Conservation (phyloP, 129 eudicot species). For the Apium graveolens region DNA sequence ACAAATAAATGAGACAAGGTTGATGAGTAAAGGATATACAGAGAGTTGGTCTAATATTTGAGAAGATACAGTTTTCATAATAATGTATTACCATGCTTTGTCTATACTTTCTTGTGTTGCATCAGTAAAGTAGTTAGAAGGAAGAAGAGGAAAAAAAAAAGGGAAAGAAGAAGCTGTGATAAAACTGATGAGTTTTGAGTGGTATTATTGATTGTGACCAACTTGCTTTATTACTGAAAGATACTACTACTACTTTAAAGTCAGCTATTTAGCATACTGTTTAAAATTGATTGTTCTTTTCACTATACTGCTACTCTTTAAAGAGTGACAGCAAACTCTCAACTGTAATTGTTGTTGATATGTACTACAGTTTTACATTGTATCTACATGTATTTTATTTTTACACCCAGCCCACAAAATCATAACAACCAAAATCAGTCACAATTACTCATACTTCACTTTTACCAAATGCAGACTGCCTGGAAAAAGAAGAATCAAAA, state of each 20-base stretch:
- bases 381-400: too few species aligned
- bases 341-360: background rate
- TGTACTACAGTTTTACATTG: too few species aligned
- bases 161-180: background rate
- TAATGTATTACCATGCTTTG: background rate
- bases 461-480: slow-evolving; percentile 4
- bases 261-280: background rate
- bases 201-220: background rate
- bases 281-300: slow-evolving; percentile 1
- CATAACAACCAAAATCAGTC: background rate
- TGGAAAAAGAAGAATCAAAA: background rate
- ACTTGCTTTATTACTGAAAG: background rate
- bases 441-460: slow-evolving; percentile 1
- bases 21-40: background rate
- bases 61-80: slow-evolving; percentile 3
- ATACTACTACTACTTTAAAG: background rate
- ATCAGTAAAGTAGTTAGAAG: background rate
- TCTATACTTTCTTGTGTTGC: background rate
- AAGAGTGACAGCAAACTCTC: background rate
- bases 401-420: background rate
- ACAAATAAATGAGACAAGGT: background rate
- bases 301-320: background rate
- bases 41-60: background rate
- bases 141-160: background rate
- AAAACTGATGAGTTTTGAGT: background rate